These are phyloP conservation scores for Eimeria zaria DNA, from an alignment of 169 alveolate genomes.

Conservation along the genomic window DNA sequence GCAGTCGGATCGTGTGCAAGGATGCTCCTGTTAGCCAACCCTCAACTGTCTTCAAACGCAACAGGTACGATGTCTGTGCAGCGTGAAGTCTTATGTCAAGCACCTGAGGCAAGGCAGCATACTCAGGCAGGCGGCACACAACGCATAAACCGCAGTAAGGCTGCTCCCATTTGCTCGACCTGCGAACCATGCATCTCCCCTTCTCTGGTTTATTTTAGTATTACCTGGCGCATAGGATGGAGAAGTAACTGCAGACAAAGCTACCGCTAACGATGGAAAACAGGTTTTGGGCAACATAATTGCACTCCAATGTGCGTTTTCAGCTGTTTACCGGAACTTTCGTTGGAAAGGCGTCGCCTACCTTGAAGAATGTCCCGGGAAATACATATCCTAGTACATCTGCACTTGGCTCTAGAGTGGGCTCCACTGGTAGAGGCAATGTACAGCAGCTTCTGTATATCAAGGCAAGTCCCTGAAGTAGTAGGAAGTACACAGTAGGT, in stretches of 20 bases:
- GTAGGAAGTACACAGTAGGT: not conserved
- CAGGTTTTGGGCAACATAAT: not conserved
- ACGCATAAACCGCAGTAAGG: not conserved
- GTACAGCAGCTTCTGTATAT: slow-evolving; percentile 45
- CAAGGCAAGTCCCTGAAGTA: slow-evolving; percentile 34
- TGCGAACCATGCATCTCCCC: not conserved
- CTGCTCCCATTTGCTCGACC: not conserved
- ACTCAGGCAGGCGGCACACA: not conserved
- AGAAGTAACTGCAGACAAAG: not conserved
- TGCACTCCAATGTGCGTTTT: not conserved
- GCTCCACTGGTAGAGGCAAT: slow-evolving; percentile 57
- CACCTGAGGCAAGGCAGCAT: slow-evolving; percentile 15
- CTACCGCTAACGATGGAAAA: not conserved
- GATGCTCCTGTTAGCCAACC: slow-evolving; percentile 73
- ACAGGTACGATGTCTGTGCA: slow-evolving; percentile 22
- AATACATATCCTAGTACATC: slow-evolving; percentile 31
- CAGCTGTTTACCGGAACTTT: not conserved
- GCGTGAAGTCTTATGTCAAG: slow-evolving; percentile 44
- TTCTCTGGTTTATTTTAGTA: not conserved
- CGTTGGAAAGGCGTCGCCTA: not conserved
- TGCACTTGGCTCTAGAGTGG: slow-evolving; percentile 64
- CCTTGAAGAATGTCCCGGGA: slow-evolving; percentile 61
- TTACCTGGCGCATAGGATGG: not conserved
- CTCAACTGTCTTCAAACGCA: slow-evolving; percentile 57
- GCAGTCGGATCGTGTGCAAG: slow-evolving; percentile 4